Percentiles rank a stretch among this genome's conserved stretches.
These are phyloP conservation scores for Colletotrichum abscissum DNA, from an alignment of 2,329 filamentous ascomycete species.

Conservation along the genomic window DNA sequence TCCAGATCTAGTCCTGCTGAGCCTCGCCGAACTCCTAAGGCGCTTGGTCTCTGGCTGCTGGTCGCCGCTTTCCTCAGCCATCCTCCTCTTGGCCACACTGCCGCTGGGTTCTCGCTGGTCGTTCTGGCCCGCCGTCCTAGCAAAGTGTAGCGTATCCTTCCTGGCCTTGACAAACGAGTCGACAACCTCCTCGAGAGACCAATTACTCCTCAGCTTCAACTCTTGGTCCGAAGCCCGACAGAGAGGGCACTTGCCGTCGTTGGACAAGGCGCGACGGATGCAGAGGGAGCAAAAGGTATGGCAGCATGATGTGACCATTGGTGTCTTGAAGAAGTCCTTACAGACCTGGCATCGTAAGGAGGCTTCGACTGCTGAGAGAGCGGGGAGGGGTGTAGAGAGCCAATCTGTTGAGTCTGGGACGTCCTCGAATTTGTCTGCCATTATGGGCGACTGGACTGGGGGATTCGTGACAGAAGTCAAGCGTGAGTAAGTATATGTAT, in stretches of 20 bases:
- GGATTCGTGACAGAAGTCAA: background rate
- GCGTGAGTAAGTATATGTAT: background rate
- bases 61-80: conserved; percentile 44
- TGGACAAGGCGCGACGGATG: conserved; percentile 85
- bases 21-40: conserved; percentile 62
- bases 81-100: conserved; percentile 64
- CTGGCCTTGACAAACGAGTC: conserved; percentile 79
- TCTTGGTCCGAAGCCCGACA: conserved; percentile 86
- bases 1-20: conserved; percentile 56
- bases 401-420: conserved; percentile 88
- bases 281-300: conserved; percentile 98
- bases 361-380: conserved; percentile 79
- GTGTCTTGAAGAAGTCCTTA: conserved; percentile 96
- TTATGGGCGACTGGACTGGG: conserved; percentile 31
- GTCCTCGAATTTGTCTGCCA: conserved; percentile 51
- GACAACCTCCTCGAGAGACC: conserved; percentile 86
- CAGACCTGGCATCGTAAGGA: conserved; percentile 95
- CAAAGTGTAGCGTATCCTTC: conserved; percentile 71
- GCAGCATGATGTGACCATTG: conserved; percentile 93
- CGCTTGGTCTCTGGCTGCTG: conserved; percentile 55
- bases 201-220: conserved; percentile 85
- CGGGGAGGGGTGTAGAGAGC: conserved; percentile 75
- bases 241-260: conserved; percentile 87
- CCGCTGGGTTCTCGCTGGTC: conserved; percentile 35
- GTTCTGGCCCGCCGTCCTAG: conserved; percentile 54